Evolutionary conservation across 2,329 filamentous ascomycete species (phyloP).

Genomic region (Botryosphaeria agaves): DNA sequence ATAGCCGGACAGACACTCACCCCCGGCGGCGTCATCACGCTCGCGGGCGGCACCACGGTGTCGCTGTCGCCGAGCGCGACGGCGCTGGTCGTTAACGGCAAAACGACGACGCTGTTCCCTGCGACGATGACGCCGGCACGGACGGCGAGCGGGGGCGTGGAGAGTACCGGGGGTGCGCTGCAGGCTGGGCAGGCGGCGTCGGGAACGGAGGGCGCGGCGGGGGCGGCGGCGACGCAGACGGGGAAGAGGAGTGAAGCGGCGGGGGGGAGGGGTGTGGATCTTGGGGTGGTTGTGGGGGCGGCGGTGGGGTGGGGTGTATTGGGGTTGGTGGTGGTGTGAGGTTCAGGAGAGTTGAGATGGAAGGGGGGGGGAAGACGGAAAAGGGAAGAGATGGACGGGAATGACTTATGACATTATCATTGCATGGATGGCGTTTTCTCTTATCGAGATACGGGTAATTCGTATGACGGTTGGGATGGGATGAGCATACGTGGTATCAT

Average conservation of each 20-base stretch:
- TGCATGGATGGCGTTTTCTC: background rate
- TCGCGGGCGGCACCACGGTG: slow-evolving; percentile 10
- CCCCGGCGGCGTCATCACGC: slow-evolving; percentile 10
- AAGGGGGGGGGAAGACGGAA: background rate
- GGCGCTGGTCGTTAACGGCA: slow-evolving; percentile 16
- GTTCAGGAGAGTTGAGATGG: background rate
- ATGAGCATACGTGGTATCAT: background rate
- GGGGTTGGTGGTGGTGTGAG: too few relatives aligned
- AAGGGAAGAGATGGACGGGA: background rate
- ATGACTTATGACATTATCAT: background rate
- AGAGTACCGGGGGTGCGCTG: background rate
- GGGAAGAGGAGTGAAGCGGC: background rate
- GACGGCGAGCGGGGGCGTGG: slow-evolving; percentile 5
- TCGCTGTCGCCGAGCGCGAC: slow-evolving; percentile 18
- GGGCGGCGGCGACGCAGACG: background rate
- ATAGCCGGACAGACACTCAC: slow-evolving; percentile 11
- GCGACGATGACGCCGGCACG: slow-evolving; percentile 14
- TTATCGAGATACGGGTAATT: background rate
- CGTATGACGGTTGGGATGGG: background rate
- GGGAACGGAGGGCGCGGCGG: background rate
- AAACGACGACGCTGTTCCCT: slow-evolving; percentile 20
- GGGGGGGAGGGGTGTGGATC: background rate
- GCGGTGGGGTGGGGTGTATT: background rate
- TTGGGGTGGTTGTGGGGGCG: background rate
- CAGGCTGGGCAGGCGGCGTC: background rate